Evolutionary conservation across 305 asterid genomes (phyloP).

Genomic region (Ruellia speciosa): DNA sequence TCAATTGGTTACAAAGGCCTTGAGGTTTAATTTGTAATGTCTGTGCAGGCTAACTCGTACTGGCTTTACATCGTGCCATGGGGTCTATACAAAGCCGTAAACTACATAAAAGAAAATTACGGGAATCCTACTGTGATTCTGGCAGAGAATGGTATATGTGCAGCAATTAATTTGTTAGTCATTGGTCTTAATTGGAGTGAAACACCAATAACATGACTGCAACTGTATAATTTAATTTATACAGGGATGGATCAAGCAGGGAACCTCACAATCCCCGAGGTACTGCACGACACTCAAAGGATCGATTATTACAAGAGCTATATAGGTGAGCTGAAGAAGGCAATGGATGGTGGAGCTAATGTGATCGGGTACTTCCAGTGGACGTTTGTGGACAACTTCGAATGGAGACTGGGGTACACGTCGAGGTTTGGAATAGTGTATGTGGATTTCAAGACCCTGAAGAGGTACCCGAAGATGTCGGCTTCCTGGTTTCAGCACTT

Average conservation of each 20-base stretch:
- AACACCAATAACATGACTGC: not conserved
- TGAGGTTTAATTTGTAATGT: not conserved
- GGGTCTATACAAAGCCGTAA: constrained; percentile 83
- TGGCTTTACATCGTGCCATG: constrained; percentile 97
- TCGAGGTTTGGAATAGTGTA: constrained; percentile 84
- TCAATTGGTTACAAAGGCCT: too few relatives aligned
- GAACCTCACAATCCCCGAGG: constrained; percentile 51
- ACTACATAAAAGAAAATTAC: constrained; percentile 67
- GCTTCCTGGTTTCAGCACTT: constrained; percentile 73
- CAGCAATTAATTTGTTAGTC: too few relatives aligned
- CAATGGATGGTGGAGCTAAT: constrained; percentile 73
- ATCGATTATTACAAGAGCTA: constrained; percentile 66
- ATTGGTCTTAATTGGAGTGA: not conserved
- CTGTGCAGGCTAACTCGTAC: constrained; percentile 57
- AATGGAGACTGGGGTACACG: constrained; percentile 86
- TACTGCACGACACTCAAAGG: constrained; percentile 51
- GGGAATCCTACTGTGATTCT: constrained; percentile 71
- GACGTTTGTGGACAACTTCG: constrained; percentile 90
- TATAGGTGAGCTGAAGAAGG: constrained; percentile 51
- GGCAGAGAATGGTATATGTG: constrained; percentile 83
- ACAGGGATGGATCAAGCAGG: constrained; percentile 93
- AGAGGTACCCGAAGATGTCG: constrained; percentile 82
- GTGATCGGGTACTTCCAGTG: constrained; percentile 79
- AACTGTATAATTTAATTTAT: too few relatives aligned
- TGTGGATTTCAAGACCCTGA: constrained; percentile 69